phyloP scores from a whole-genome alignment of 2,329 filamentous ascomycete species.

The Trichophyton simii region DNA sequence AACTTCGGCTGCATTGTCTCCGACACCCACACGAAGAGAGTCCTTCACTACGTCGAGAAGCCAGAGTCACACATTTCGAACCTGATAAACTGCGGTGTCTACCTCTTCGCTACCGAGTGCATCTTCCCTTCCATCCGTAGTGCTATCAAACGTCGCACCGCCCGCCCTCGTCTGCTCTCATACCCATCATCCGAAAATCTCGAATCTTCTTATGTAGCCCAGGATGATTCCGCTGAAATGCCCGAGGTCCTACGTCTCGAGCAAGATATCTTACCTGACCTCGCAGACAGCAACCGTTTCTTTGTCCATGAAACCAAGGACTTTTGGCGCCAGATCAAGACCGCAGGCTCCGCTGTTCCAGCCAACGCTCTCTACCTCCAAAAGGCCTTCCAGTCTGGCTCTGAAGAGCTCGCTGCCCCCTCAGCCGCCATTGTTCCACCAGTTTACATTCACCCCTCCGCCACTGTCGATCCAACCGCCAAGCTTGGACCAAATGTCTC shows the following conservation, averaged over 20 bases:
- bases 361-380: constrained; percentile 94
- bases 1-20: constrained; percentile 99
- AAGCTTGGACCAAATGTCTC: constrained; percentile 96
- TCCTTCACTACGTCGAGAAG: constrained; percentile 98
- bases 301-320: constrained; percentile 98
- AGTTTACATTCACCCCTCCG: constrained; percentile 89
- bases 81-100: constrained; percentile 98
- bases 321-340: constrained; percentile 99
- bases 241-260: constrained; percentile 86
- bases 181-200: constrained; percentile 94
- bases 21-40: constrained; percentile 82
- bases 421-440: constrained; percentile 81
- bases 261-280: constrained; percentile 89
- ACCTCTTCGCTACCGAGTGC: constrained; percentile 87
- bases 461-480: constrained; percentile 80
- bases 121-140: constrained; percentile 93
- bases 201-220: constrained; percentile 53
- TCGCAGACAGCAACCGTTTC: constrained; percentile 95
- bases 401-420: constrained; percentile 67
- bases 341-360: constrained; percentile 88
- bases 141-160: constrained; percentile 88
- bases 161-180: constrained; percentile 80
- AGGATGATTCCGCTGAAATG: constrained; percentile 61
- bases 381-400: constrained; percentile 75
- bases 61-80: constrained; percentile 95